A percentile compares a stretch with the other conserved stretches of the same genome.
Conservation (phyloP, 495 filamentous ascomycete genomes). For the Neurospora intermedia region DNA sequence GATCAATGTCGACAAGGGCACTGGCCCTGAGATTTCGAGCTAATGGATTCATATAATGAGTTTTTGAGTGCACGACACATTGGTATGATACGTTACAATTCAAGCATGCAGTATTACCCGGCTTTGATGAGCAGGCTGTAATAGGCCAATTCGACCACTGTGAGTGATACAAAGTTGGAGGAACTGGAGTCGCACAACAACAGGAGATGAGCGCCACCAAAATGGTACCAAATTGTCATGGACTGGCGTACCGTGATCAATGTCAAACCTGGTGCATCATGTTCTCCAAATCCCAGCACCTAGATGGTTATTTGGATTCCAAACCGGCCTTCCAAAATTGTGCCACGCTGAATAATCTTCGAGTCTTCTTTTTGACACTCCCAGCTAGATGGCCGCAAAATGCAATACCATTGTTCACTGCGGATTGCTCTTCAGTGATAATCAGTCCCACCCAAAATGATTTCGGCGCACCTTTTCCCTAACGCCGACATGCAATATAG, state of each 20-base stretch:
- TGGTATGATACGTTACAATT: neutral
- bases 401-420: too few species aligned
- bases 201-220: neutral
- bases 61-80: neutral
- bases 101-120: neutral
- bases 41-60: slow-evolving; percentile 1
- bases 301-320: neutral
- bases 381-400: too few species aligned
- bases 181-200: neutral
- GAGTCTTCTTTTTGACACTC: too few species aligned
- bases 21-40: slow-evolving; percentile 16
- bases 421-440: neutral
- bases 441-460: neutral
- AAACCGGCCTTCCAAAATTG: neutral
- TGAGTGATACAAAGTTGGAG: neutral
- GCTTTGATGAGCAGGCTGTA: neutral
- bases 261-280: neutral
- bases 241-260: neutral
- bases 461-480: neutral
- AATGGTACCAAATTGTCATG: neutral
- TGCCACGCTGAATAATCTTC: neutral
- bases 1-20: slow-evolving; percentile 40
- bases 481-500: neutral
- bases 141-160: neutral
- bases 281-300: neutral